Base-by-base conservation (phyloP, 768 basidiomycete species). In the Boletellus ananiceps region DNA sequence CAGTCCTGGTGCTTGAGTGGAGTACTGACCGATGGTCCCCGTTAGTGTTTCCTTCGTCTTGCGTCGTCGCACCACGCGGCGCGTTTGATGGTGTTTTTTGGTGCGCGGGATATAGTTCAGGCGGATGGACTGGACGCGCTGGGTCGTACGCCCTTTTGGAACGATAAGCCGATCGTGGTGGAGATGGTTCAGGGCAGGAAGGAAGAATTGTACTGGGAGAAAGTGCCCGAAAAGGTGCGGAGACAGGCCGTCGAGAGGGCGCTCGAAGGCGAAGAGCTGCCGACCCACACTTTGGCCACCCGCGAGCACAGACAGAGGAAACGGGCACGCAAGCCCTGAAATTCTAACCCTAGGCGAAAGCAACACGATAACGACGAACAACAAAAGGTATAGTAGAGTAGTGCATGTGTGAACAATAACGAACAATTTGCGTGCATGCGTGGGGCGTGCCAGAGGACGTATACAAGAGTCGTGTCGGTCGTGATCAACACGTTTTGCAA, bases 181-280 rank as follows among this genome's bases (percentile, higher is more conserved):
- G 88, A 88, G 59, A 38, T 82, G 14, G 80, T 91, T 0, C 59
- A 65, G 3, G 88, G 86, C 3, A 80, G 69, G 62, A 72, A 75
- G 49, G 88, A 89, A 56, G 79, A 76, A 49, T 46, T 91, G 33
- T 91, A 91, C 57, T 91, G 88, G 89, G 77, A 82, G 47, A 83
- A 83, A 51, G 81, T 91, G 0, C 89, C 89, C 0, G 81, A 84
- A 59, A 88, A 85, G 60, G 74, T 89, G 21, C 71, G 82, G 14
- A 64, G 69, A 41, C 75, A 80, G 55, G 87, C 88, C 0, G 77
- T 87, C 35, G 72, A 73, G 37, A 79, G 72, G 60, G 75, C 74
- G 5, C 8, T 61, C 23, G 44, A 52, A 9, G 50, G 32, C 1
- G 23, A 43, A 3, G 21, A 35, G 11, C n/a, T 11, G 8, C 40